Evolutionary conservation across 192 early-diverging fungal species (phyloP), one percentile per base, ranked within the genome.

Genomic region (Coemansia sp.): DNA sequence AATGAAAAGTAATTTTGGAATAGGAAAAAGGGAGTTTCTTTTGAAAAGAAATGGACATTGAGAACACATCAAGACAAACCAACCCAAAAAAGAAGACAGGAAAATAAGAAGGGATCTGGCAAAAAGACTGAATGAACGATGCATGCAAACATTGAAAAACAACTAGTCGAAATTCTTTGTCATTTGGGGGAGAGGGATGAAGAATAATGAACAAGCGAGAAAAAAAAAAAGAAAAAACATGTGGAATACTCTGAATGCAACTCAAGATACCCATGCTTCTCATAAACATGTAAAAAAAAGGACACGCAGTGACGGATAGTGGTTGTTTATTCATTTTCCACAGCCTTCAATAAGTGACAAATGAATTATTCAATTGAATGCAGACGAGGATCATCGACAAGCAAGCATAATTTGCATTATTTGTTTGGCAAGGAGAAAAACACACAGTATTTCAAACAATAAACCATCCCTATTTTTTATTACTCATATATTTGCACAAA

Each of bases 311-410:
- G 43, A 22, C 26, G 8, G 51, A 26, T 54, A 54, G 8, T 26
- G 26, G 6, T 21, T 26, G 8, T 45, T 45, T 12, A 1, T 45
- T 45, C 13, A 18, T 6, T 18, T 56, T 56, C 15, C 8, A n/a
- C 16, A 59, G 12, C 12, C 26, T 59, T 16, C 57, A 40, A 59
- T 59, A 39, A 59, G 41, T 18, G 39, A 37, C 57, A 59, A 59
- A 37, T 41, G 36, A 10, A 18, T 13, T 4, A 41, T n/a, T 59
- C 39, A 40, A 8, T 8, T 9, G 26, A 59, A 41, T 41, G 39
- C 39, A 59, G 6, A 41, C 40, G 57, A 26, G 57, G 57, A 59
- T 59, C 37, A 59, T 59, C 57, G 39, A 18, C 36, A 56, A 56
- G 32, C 9, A 56, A 49, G 47, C 47, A 32, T 32, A 32, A 32